These are phyloP conservation scores for Mallotus nudiflorus DNA, from an alignment of 345 rosid species.

Conservation along the genomic window DNA sequence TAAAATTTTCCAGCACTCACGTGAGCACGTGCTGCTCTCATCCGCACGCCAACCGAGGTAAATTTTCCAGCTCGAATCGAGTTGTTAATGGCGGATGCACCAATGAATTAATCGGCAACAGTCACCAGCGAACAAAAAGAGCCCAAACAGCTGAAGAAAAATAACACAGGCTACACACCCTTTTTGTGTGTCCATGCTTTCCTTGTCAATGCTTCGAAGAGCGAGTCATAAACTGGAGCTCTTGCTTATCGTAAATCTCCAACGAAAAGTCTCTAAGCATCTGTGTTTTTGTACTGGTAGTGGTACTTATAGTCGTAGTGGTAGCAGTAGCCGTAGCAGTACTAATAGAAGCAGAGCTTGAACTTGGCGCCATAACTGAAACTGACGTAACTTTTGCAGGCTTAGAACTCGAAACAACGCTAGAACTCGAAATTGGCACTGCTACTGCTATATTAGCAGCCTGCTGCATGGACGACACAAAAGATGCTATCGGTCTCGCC, in stretches of 20 bases:
- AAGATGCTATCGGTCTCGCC: slow-evolving; percentile 55
- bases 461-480: slow-evolving; percentile 56
- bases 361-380: slow-evolving; percentile 58
- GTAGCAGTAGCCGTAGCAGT: slow-evolving; percentile 3
- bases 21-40: slow-evolving; percentile 55
- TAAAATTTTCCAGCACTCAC: slow-evolving; percentile 32
- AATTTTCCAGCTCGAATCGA: not conserved
- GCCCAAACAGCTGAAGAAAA: no score
- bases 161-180: no score
- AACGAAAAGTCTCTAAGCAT: slow-evolving; percentile 73
- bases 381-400: slow-evolving; percentile 36
- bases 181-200: no score
- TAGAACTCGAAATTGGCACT: slow-evolving; percentile 25
- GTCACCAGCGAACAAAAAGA: not conserved
- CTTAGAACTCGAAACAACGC: slow-evolving; percentile 31
- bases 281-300: slow-evolving; percentile 46
- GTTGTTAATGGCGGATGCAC: slow-evolving; percentile 32
- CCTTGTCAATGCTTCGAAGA: slow-evolving; percentile 56
- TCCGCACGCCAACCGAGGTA: not conserved
- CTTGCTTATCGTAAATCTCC: slow-evolving; percentile 70
- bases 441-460: slow-evolving; percentile 32
- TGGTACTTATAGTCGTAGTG: slow-evolving; percentile 33
- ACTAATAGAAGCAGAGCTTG: slow-evolving; percentile 38
- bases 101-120: not conserved
- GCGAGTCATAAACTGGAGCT: slow-evolving; percentile 65